phyloP scores from a whole-genome alignment of 371 early-diverging fungal species.

The Nematocida ausubeli region DNA sequence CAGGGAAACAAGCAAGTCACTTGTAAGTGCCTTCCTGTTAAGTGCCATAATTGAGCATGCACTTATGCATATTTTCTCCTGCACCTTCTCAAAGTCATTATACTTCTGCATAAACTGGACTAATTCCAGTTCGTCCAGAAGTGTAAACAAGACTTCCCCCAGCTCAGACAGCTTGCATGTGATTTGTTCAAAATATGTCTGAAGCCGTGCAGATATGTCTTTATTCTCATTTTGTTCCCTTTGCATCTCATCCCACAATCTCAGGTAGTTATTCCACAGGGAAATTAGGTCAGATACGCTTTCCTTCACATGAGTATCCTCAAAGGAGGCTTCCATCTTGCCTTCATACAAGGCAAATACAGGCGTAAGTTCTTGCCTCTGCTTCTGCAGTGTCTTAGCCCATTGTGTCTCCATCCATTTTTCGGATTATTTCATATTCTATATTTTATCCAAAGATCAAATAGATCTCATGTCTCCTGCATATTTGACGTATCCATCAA shows the following conservation, averaged over 20 bases:
- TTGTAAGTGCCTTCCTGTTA: conserved; percentile 5
- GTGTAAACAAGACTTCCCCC: background rate
- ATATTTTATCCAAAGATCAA: background rate
- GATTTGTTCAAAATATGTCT: background rate
- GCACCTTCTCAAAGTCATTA: background rate
- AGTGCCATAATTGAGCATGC: conserved; percentile 1
- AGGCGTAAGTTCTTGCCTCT: conserved; percentile 9
- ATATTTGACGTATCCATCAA: background rate
- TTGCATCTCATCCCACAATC: background rate
- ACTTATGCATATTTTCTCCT: conserved; percentile 7
- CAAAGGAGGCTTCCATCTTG: background rate
- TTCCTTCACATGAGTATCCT: background rate
- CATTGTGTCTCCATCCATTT: background rate
- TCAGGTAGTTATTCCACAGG: conserved; percentile 21
- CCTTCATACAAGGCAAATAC: conserved; percentile 2
- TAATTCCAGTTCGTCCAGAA: background rate
- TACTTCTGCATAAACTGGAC: background rate
- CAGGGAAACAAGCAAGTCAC: background rate
- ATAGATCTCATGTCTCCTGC: background rate
- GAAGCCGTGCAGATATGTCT: background rate
- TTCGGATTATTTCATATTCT: background rate
- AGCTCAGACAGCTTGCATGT: background rate
- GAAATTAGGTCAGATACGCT: background rate
- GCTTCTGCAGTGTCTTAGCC: background rate
- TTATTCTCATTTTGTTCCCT: background rate